Base-by-base conservation (phyloP, 2,329 filamentous ascomycete genomes). In the Onygenales sp. region DNA sequence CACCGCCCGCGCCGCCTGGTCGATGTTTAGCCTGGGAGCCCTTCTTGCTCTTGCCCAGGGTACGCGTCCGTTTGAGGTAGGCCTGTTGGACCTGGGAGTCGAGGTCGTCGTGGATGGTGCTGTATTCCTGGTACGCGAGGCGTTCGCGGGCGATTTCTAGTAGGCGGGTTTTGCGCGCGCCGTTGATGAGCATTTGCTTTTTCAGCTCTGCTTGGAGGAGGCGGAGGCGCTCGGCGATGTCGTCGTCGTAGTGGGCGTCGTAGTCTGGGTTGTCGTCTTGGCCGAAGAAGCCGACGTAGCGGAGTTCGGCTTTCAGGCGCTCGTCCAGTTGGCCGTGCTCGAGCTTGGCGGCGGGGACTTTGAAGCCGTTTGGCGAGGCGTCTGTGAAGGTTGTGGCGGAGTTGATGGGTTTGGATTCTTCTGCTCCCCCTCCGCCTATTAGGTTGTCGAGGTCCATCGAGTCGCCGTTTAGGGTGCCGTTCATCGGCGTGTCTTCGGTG, bases 81-180 rank as follows among this genome's bases (percentile, higher is more conserved):
- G 93, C 92, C 50, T 89, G 86, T 66, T 97, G 91, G 43, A 97
- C 90, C 67, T 97, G 93, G 43, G 85, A 84, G 75, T 98, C 93
- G 21, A 98, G 83, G 68, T 98, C 93, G 67, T 98, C 93, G 50
- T 94, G 85, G 62, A 98, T 98, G 53, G 90, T 96, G 68, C 86
- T 87, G 75, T 95, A 98, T 68, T 98, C 93, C 66, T 98, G 93
- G 72, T 93, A 85, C 0, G 93, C 93, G 82, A 98, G 92, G 59
- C 89, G 85, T 67, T 95, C 91, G 62, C 90, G 87, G 7, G 93
- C 89, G 32, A 96, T 79, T 39, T 96, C 91, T 1, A 89, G 83
- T 9, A 98, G 77, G 2, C 91, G 83, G 6, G 89, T 79, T 71
- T 97, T 97, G 58, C 90, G 86, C 5, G 92, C 89, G 41, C 91